Evolutionary conservation across 2,329 filamentous ascomycete species (phyloP).

Genomic region (Paracamarosporium sp.): DNA sequence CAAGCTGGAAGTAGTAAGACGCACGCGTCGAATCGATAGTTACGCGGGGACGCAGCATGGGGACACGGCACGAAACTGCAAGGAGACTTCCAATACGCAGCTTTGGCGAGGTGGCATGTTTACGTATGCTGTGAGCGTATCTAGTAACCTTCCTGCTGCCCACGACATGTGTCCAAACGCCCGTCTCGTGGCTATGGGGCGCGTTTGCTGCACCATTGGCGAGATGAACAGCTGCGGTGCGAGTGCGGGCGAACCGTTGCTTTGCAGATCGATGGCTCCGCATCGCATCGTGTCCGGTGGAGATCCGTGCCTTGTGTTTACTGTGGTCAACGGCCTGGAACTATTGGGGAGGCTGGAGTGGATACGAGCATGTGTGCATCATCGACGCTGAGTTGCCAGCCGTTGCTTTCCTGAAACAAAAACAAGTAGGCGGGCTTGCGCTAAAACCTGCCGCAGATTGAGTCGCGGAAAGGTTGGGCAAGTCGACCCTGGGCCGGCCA

Average conservation of each 20-base stretch:
- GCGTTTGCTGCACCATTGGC: conserved; percentile 23
- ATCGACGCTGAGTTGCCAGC: neutral
- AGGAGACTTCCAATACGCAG: neutral
- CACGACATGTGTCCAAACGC: conserved; percentile 5
- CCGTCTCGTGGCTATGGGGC: conserved; percentile 25
- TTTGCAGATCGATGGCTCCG: conserved; percentile 7
- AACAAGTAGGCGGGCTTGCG: neutral
- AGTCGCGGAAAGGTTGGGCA: neutral
- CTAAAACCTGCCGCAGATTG: conserved; percentile 1
- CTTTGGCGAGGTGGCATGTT: neutral
- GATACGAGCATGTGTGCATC: neutral
- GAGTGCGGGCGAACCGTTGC: conserved; percentile 20
- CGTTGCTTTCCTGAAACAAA: conserved; percentile 8
- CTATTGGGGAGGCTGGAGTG: neutral
- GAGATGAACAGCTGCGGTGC: conserved; percentile 23
- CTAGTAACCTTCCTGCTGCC: neutral
- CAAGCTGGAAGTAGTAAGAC: neutral
- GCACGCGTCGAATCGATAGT: neutral
- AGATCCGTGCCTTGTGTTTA: conserved; percentile 7
- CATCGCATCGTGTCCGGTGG: conserved; percentile 8
- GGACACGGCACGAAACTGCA: neutral
- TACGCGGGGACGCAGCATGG: neutral
- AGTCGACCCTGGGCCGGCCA: neutral
- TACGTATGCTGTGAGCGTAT: neutral
- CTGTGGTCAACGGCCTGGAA: neutral